Evolutionary conservation across 495 filamentous ascomycete species (phyloP), one percentile per base, ranked within the genome.

Genomic region (Neurospora sp.): DNA sequence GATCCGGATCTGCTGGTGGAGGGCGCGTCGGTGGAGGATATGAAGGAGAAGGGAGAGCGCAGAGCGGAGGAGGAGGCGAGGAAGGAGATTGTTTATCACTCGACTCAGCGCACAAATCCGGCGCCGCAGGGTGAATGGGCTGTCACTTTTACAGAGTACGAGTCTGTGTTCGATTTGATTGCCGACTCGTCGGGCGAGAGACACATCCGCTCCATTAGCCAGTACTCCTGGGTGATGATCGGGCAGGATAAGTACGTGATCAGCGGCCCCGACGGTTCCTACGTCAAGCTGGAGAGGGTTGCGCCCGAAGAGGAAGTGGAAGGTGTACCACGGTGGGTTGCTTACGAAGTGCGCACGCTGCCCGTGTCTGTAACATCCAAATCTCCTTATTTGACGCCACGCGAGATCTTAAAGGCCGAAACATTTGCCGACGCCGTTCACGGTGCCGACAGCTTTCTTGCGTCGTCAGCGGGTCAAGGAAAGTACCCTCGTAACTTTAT

Each of bases 61-160:
- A 85, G 84, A 73, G 80, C 81, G 35, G 78, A 76, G 3, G 83
- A 88, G 73, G 73, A 78, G 35, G 72, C 71, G 27, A 75, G 77
- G 42, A 76, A 83, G 37, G 39, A 76, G 20, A 44, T 9, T n/a
- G 20, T 72, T 5, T 66, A 69, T 41, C 37, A 48, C 9, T 70
- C 71, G 8, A 69, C 66, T 8, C 77, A 70, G 12, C 71, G 75
- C 5, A 81, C 77, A 5, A 31, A 14, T 18, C 7, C 54, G 27
- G 54, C 27, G 5, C 3, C 27, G 7, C 27, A 66, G 12, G 54
- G 54, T 1, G 54, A 66, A 3, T 77, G 80, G 27, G 84, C 77
- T 5, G 80, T 96, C 35, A 88, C 86, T 1, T 97, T 97, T 75
- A 94, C 92, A 18, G 92, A 96, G 74, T 99, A 98, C 76, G 93